phyloP scores from a whole-genome alignment of 116 monocot genomes.

The Dioscorea cayenensis region DNA sequence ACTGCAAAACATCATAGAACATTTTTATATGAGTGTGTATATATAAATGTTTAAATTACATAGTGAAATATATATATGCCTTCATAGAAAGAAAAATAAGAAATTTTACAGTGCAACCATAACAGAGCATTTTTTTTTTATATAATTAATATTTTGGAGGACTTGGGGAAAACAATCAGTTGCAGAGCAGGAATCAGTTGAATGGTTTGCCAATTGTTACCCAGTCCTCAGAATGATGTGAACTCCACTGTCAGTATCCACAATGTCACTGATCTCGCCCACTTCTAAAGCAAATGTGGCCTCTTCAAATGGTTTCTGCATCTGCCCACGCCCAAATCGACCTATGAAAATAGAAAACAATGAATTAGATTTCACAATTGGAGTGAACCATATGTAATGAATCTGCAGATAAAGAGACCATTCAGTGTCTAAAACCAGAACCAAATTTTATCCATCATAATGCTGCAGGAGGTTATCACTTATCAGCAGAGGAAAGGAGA shows the following conservation, averaged over 20 bases:
- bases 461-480: no score
- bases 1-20: no score
- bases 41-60: no score
- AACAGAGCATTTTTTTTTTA: background rate
- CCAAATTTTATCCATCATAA: no score
- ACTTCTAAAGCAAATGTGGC: conserved; percentile 49
- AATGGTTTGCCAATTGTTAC: conserved; percentile 12
- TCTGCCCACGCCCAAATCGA: conserved; percentile 56
- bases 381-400: no score
- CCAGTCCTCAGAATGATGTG: conserved; percentile 68
- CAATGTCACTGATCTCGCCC: conserved; percentile 58
- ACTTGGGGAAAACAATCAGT: background rate
- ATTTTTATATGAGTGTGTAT: no score
- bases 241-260: conserved; percentile 72
- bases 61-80: no score
- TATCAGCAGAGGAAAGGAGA: no score
- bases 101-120: no score
- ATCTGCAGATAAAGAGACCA: no score
- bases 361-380: background rate
- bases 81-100: no score
- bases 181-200: background rate
- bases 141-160: background rate
- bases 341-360: conserved; percentile 25
- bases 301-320: conserved; percentile 85
- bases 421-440: no score